Evolutionary conservation across 176 grass and related monocot genomes (phyloP), one percentile per base, ranked within the genome.

Genomic region (Themeda triandra): DNA sequence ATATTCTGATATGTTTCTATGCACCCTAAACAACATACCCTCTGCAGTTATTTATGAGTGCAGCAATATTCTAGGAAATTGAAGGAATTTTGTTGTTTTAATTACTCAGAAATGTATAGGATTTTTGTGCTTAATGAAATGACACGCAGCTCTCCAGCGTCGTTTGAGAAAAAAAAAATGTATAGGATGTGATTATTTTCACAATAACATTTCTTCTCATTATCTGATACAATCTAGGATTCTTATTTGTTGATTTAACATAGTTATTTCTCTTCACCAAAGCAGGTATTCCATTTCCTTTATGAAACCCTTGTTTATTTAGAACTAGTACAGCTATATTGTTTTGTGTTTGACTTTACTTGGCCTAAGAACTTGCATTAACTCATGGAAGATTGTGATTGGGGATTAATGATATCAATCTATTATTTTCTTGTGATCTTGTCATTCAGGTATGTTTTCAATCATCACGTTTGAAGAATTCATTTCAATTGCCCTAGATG

Each of bases 381-480:
- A 82, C 18, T 42, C 37, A 31, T 42, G 63, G 19, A 64, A 30
- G 6, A 53, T 15, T 49, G 11, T 74, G 35, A 39, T 79, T 79
- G 28, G 23, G 14, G 77, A 73, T 82, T 71, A 83, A 83, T n/a
- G 49, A 66, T 37, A 45, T 19, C 33, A 67, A 75, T 63, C 31
- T 23, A 39, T 87, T 64, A 23, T 29, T 65, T 75, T 85, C 54
- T 59, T 24, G 21, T 58, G 23, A 24, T 59, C n/a, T 6, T 80
- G 15, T 23, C 45, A 39, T 64, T 53, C 85, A 94, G 92, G 90
- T 27, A 92, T 88, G 51, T 94, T 86, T 87, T 74, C 89, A 15
- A 98, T 98, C 83, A 93, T 98, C 79, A 95, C 91, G 40, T 98
- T 98, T 87, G 93, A 98, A 82, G 96, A 98, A 83, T 98, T 88